Evolutionary conservation across 2,329 filamentous ascomycete species (phyloP).

Genomic region (Ascocoryne sarcoides): DNA sequence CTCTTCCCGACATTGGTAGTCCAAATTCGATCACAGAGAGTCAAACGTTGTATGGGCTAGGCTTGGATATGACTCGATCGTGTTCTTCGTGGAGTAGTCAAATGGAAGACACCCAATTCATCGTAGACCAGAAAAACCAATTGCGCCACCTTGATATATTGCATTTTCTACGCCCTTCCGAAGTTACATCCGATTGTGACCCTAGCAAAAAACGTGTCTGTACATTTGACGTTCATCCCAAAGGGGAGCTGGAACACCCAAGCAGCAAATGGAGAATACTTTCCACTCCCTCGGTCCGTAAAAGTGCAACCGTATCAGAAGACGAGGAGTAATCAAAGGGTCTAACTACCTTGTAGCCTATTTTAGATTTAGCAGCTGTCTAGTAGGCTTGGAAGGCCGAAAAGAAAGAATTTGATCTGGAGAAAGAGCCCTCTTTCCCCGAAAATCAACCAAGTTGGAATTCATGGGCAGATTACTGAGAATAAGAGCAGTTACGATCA

Average conservation of each 20-base stretch:
- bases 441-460: not conserved
- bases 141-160: not conserved
- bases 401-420: not conserved
- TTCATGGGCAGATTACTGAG: not conserved
- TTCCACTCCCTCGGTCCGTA: not conserved
- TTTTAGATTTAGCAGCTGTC: no score
- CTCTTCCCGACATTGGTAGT: not conserved
- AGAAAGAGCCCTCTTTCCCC: not conserved
- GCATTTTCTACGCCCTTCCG: no score
- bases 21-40: not conserved
- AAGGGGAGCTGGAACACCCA: not conserved
- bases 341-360: no score
- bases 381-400: not conserved
- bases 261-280: not conserved
- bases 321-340: not conserved
- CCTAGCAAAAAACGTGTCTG: not conserved
- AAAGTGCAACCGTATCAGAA: not conserved
- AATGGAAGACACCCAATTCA: no score
- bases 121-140: not conserved
- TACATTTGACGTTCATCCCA: not conserved
- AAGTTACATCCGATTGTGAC: not conserved
- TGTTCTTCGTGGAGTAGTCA: not conserved
- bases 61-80: not conserved
- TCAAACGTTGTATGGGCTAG: not conserved
- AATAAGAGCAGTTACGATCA: not conserved